Base-by-base conservation (phyloP, 2,329 filamentous ascomycete genomes). In the Xylogone sp. region DNA sequence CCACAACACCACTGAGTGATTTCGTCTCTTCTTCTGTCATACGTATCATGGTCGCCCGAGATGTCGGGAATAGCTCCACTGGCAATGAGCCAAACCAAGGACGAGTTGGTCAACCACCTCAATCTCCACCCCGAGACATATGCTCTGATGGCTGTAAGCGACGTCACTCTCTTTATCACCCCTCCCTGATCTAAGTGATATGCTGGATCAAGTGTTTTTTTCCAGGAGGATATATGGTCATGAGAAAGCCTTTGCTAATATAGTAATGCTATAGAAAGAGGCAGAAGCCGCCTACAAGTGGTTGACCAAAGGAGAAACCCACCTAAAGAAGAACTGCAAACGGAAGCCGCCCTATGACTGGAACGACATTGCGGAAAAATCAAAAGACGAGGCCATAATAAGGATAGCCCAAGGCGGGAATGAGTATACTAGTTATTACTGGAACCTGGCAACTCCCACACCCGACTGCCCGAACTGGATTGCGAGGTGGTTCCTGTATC, bases 401-500 rank as follows among this genome's bases (percentile, higher is more conserved):
- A 43, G 45, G 12, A 62, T 67, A 42, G 58, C 58, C 18, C 44
- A 55, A 43, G 53, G 52, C 8, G 59, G 59, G 6, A 53, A 59
- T 27, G 34, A 53, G 34, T 49, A 57, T 18, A 67, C 64, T 0
- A 48, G 42, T 4, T 61, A 59, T 44, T 67, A 63, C 44, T 67
- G 64, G 64, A 55, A 55, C 21, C 55, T 65, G 4, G 64, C 56
- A 6, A 46, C 10, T 16, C 48, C 53, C 3, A 55, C 54, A 13
- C 31, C 42, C 2, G 61, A 58, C 4, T 64, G 58, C 22, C 59
- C 59, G 9, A 67, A 67, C 39, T 67, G 64, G 64, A 62, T 67
- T 34, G 64, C 64, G 21, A 57, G 57, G 46, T 66, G 64, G 63
- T 67, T 66, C 43, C 53, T 67, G 2, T 67, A 67, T 48, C 63